Conservation (phyloP, 208 protist species). For the Leishmania turanica region DNA sequence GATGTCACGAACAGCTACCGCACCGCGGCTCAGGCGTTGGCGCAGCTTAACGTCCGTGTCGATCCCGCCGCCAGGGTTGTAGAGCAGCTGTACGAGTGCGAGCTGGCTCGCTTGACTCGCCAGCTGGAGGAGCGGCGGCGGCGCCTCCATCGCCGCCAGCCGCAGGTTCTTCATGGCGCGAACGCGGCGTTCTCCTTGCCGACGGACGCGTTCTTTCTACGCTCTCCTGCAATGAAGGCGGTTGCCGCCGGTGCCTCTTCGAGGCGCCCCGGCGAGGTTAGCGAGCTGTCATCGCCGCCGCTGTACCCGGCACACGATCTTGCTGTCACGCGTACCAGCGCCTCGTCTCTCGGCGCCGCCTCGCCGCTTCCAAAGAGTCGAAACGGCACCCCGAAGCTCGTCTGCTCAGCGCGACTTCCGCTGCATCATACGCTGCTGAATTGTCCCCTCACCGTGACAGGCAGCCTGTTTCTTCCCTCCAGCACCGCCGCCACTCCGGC, state of each 20-base stretch:
- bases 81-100: conserved; percentile 24
- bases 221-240: background rate
- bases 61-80: conserved; percentile 15
- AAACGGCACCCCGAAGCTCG: background rate
- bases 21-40: conserved; percentile 13
- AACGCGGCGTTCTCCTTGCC: background rate
- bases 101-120: conserved; percentile 16
- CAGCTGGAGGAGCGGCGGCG: conserved; percentile 21
- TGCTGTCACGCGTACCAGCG: background rate
- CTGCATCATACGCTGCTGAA: background rate
- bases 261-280: background rate
- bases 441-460: background rate
- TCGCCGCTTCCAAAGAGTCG: background rate
- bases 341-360: background rate
- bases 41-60: conserved; percentile 7
- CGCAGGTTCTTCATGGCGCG: background rate
- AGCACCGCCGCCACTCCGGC: background rate
- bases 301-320: background rate
- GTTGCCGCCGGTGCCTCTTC: background rate
- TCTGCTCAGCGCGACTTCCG: background rate
- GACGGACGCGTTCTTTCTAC: background rate
- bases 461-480: background rate
- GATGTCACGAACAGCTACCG: conserved; percentile 11
- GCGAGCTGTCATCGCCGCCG: background rate
- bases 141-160: background rate